These are phyloP conservation scores for Heliosperma pusillum DNA, from an alignment of 148 eudicot species.

Conservation along the genomic window DNA sequence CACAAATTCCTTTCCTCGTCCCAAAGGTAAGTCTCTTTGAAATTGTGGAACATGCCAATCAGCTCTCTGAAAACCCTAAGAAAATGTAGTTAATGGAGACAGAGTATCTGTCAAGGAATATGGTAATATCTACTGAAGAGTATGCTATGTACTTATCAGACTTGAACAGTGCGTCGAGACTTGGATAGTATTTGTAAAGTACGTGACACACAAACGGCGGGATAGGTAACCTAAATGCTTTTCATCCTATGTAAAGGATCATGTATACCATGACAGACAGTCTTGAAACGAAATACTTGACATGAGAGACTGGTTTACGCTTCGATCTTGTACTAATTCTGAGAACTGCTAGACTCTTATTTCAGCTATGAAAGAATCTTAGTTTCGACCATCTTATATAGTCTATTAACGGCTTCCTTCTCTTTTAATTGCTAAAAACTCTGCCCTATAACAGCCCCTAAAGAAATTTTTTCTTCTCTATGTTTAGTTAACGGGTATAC, in stretches of 20 bases:
- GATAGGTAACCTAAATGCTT: neutral
- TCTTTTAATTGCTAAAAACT: neutral
- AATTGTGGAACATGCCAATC: neutral
- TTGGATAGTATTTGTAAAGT: neutral
- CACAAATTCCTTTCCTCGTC: conserved; percentile 49
- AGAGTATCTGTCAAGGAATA: too few relatives aligned
- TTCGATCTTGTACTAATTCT: neutral
- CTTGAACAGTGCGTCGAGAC: neutral
- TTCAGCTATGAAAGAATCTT: neutral
- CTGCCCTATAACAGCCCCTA: too few relatives aligned
- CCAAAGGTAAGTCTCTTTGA: conserved; percentile 46
- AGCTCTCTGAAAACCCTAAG: too few relatives aligned
- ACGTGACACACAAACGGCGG: too few relatives aligned
- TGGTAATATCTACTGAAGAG: too few relatives aligned
- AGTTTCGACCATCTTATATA: neutral
- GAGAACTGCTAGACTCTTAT: neutral
- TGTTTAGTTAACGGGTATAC: neutral
- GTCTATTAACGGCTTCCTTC: too few relatives aligned
- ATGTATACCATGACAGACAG: neutral
- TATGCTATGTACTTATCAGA: neutral
- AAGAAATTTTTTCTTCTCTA: too few relatives aligned
- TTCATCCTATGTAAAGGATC: neutral
- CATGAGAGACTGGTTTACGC: neutral
- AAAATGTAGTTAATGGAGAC: too few relatives aligned
- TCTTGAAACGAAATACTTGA: neutral